Conservation (phyloP, 306 rosid genomes). For the Medicago lupulina region DNA sequence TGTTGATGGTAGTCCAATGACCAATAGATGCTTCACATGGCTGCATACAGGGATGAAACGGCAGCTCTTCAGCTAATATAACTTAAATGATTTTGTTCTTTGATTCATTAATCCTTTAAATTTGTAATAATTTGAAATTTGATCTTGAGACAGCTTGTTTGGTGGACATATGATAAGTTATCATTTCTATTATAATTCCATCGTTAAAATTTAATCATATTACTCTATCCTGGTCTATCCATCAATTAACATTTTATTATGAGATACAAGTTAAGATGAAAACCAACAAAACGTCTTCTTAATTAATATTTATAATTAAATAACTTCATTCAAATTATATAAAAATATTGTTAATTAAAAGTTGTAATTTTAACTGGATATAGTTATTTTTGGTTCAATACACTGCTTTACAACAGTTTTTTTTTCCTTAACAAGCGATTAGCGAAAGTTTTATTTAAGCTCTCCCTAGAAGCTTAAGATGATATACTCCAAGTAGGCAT, state of each 20-base stretch:
- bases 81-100: not conserved
- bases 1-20: constrained; percentile 12
- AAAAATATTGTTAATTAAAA: no score
- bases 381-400: no score
- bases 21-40: constrained; percentile 6
- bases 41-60: not conserved
- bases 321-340: not conserved
- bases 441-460: not conserved
- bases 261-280: not conserved
- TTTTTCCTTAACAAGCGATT: no score
- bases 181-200: not conserved
- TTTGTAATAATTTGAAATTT: not conserved
- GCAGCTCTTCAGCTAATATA: not conserved
- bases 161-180: not conserved
- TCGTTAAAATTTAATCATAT: not conserved
- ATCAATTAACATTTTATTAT: not conserved
- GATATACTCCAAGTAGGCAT: no score
- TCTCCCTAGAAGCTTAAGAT: no score
- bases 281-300: not conserved
- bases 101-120: not conserved
- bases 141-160: not conserved
- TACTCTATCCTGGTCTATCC: not conserved
- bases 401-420: not conserved
- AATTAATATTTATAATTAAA: not conserved
- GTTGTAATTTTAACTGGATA: no score